Evolutionary conservation across 1,139 yeast species (phyloP).

Genomic region (Sugiyamaella castrensis): DNA sequence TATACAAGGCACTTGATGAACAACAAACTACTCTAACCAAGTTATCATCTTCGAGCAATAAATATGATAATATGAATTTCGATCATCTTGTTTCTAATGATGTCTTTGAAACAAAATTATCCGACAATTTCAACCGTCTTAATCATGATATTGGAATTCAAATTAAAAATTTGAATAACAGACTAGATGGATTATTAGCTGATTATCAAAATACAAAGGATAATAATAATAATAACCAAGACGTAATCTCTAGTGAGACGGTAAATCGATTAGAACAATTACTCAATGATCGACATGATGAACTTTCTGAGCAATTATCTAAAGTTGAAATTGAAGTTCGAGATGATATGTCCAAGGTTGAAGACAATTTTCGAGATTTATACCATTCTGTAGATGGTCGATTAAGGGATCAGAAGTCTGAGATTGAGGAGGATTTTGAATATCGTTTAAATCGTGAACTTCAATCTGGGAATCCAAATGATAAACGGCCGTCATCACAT

Average conservation of each 20-base stretch:
- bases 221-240: not conserved
- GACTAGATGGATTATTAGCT: constrained; percentile 12
- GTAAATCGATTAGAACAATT: constrained; percentile 1
- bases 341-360: not conserved
- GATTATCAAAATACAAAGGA: not conserved
- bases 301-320: constrained; percentile 4
- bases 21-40: not conserved
- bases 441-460: constrained; percentile 3
- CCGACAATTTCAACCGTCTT: constrained; percentile 9
- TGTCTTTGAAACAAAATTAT: constrained; percentile 11
- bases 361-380: constrained; percentile 1
- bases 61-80: constrained; percentile 7
- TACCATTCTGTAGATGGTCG: constrained; percentile 11
- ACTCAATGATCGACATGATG: constrained; percentile 1
- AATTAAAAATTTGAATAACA: constrained; percentile 14
- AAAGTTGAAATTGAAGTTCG: constrained; percentile 6
- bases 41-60: constrained; percentile 8
- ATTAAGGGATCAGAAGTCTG: constrained; percentile 9
- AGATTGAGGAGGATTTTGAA: constrained; percentile 9
- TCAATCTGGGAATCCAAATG: not conserved
- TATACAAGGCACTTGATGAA: constrained; percentile 13
- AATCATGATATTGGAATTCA: constrained; percentile 11
- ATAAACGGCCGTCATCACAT: not conserved
- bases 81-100: constrained; percentile 15
- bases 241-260: not conserved